Base-by-base conservation (phyloP, 176 grass and related monocot species). In the Panicum miliaceum region DNA sequence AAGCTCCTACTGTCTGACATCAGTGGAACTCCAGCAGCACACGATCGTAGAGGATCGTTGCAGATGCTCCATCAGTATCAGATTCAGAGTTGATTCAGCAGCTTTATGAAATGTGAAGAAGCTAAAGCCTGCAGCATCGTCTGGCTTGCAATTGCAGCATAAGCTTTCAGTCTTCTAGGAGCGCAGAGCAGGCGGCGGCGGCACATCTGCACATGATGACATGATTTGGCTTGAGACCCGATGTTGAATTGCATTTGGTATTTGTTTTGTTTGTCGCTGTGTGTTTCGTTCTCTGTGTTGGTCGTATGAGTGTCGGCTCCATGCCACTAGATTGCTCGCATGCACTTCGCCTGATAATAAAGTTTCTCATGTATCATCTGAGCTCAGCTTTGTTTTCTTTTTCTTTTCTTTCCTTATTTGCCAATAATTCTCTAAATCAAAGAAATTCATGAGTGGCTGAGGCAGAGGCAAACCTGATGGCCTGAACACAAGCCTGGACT, bases 1-100 rank as follows among this genome's bases (percentile, higher is more conserved):
- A 84, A 92, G 64, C 36, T 84, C 38, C 76, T 86, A 29, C 81
- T 89, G 27, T 35, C 83, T 16, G 80, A 81, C 23, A 32, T 87
- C 46, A 52, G 88, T 36, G 71, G 53, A 54, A 59, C 34, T n/a
- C n/a, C n/a, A n/a, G n/a, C n/a, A n/a, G n/a, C n/a, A n/a, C n/a
- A n/a, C n/a, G n/a, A n/a, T n/a, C n/a, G n/a, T n/a, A n/a, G n/a
- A 73, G 8, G 4, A 27, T 20, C 9, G 14, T 27, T 32, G 3
- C 4, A 82, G 68, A 43, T 86, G 56, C 63, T 69, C 13, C 52
- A 46, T 79, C 82, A 82, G 82, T 42, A 48, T 18, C 69, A 48
- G n/a, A 76, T 19, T 61, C 57, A 58, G 40, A 79, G 59, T 66
- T 89, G 84, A 87, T 67, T 85, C 18, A 6, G 45, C 58, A 77